Percentiles rank a stretch among this genome's conserved stretches.
Evolutionary conservation across 2,329 filamentous ascomycete genomes (phyloP).

Genomic region (Curvularia eragrostidis): DNA sequence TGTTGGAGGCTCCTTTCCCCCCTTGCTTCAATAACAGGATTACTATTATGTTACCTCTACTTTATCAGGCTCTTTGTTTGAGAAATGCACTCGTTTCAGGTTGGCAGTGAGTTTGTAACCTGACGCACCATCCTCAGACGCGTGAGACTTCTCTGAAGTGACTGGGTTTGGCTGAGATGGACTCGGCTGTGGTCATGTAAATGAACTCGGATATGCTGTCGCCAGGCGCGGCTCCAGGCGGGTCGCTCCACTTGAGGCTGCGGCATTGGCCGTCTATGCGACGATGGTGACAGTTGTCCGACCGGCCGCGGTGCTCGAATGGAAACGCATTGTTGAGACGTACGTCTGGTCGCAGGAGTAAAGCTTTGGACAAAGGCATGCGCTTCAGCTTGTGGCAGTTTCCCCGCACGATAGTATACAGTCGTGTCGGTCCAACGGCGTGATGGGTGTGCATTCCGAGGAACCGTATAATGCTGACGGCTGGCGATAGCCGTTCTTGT

Average conservation of each 20-base stretch:
- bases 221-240: background rate
- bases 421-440: background rate
- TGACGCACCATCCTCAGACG: conserved; percentile 2
- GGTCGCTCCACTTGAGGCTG: background rate
- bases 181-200: background rate
- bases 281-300: conserved; percentile 1
- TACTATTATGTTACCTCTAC: background rate
- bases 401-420: background rate
- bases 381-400: background rate
- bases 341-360: background rate
- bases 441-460: background rate
- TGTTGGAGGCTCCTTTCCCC: background rate
- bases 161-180: background rate
- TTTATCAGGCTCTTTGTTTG: conserved; percentile 1
- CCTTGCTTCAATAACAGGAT: background rate
- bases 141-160: background rate
- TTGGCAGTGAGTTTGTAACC: background rate
- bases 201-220: background rate
- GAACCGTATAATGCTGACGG: background rate
- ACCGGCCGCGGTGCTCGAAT: background rate
- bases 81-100: conserved; percentile 5
- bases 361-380: background rate
- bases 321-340: background rate
- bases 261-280: background rate
- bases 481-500: background rate